These are phyloP conservation scores for Diplodia mutila DNA, from an alignment of 2,329 filamentous ascomycete species.

Conservation along the genomic window DNA sequence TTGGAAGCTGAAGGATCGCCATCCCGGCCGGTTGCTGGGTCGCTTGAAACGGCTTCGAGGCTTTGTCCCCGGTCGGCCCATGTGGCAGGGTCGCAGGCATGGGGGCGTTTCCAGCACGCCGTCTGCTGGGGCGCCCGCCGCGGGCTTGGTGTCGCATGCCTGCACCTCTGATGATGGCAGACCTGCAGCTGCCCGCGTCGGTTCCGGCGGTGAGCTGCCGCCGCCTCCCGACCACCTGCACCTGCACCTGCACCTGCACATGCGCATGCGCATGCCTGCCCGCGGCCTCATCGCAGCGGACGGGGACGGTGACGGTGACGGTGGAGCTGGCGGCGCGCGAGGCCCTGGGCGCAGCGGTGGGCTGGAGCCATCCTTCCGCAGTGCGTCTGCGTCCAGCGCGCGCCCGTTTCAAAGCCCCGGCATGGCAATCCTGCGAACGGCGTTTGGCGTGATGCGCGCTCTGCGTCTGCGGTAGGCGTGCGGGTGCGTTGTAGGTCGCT, in stretches of 20 bases:
- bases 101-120: neutral
- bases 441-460: neutral
- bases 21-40: conserved; percentile 10
- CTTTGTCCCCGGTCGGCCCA: neutral
- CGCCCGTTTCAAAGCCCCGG: conserved; percentile 17
- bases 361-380: conserved; percentile 12
- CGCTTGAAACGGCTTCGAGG: conserved; percentile 10
- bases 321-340: neutral
- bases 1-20: conserved; percentile 15
- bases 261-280: no score
- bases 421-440: conserved; percentile 18
- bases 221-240: no score
- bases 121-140: neutral
- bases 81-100: conserved; percentile 2
- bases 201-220: neutral
- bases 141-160: neutral
- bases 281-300: no score
- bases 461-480: neutral
- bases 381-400: neutral
- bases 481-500: neutral
- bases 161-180: neutral
- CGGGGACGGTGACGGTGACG: no score
- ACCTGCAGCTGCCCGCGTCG: neutral
- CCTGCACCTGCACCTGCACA: no score
- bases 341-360: neutral